Percentiles rank a stretch among this genome's conserved stretches.
Conservation (phyloP, 2,329 filamentous ascomycete genomes). For the Bisporella sp. region DNA sequence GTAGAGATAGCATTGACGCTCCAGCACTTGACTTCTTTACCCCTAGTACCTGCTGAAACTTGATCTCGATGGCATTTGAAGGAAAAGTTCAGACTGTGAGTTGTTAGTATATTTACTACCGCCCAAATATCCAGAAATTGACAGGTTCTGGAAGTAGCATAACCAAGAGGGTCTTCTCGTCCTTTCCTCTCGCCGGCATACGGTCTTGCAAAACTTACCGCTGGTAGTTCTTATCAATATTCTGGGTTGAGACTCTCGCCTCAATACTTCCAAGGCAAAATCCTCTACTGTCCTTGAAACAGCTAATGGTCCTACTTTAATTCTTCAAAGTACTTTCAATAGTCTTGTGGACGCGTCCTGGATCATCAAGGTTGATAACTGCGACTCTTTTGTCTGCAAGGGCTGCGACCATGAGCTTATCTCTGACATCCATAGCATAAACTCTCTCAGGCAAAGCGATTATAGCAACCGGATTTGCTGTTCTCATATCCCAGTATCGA, state of each 20-base stretch:
- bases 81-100: constrained; percentile 72
- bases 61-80: constrained; percentile 95
- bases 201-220: too few species aligned
- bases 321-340: constrained; percentile 90
- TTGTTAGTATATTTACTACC: too few species aligned
- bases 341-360: constrained; percentile 85
- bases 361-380: constrained; percentile 80
- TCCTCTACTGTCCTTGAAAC: constrained; percentile 80
- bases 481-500: constrained; percentile 76
- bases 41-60: constrained; percentile 30
- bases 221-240: too few species aligned
- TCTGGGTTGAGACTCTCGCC: constrained; percentile 39
- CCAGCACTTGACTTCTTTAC: constrained; percentile 72
- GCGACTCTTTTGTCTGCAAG: constrained; percentile 93
- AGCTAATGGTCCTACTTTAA: constrained; percentile 89
- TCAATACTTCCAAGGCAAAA: constrained; percentile 93
- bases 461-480: constrained; percentile 52
- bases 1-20: constrained; percentile 94
- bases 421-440: constrained; percentile 84
- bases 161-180: too few species aligned
- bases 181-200: too few species aligned
- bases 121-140: too few species aligned
- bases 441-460: constrained; percentile 65
- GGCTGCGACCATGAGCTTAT: constrained; percentile 79
- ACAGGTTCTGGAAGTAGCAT: too few species aligned